phyloP scores from a whole-genome alignment of 2,329 filamentous ascomycete genomes.

The Colletotrichum lini region DNA sequence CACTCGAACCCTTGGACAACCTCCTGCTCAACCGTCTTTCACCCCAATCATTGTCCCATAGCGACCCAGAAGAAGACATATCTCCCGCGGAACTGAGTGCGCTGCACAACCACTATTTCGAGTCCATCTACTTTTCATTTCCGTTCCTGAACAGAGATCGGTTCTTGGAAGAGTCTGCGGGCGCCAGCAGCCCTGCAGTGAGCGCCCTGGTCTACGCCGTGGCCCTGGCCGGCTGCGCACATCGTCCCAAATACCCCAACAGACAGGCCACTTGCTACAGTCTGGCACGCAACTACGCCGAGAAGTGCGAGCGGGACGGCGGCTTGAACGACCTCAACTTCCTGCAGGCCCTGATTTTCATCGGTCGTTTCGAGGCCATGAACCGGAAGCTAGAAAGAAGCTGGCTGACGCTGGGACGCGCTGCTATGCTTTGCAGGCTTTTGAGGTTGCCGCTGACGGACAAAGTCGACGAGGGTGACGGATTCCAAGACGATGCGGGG shows the following conservation, averaged over 20 bases:
- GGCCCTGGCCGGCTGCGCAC: slow-evolving; percentile 34
- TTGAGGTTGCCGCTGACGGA: slow-evolving; percentile 12
- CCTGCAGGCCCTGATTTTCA: slow-evolving; percentile 34
- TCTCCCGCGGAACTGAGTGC: neutral
- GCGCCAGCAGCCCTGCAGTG: slow-evolving; percentile 11
- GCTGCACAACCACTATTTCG: neutral
- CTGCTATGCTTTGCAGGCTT: slow-evolving; percentile 31
- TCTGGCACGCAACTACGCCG: neutral
- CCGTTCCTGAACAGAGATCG: neutral
- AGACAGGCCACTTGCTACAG: neutral
- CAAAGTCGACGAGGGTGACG: too few relatives aligned
- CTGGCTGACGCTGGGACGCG: slow-evolving; percentile 35
- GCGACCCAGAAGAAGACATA: neutral
- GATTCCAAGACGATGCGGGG: too few relatives aligned
- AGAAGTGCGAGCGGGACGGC: slow-evolving; percentile 1
- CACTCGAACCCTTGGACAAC: neutral
- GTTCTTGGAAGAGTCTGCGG: neutral
- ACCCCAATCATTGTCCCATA: neutral
- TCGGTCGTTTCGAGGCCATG: slow-evolving; percentile 36
- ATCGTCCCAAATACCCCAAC: slow-evolving; percentile 5
- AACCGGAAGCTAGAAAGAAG: slow-evolving; percentile 30
- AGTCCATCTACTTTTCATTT: neutral
- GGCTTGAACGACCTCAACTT: slow-evolving; percentile 22
- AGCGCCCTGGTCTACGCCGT: slow-evolving; percentile 29
- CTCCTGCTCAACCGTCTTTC: neutral